phyloP scores from a whole-genome alignment of 2,329 filamentous ascomycete species.

The Pseudovirgaria hyperparasitica region DNA sequence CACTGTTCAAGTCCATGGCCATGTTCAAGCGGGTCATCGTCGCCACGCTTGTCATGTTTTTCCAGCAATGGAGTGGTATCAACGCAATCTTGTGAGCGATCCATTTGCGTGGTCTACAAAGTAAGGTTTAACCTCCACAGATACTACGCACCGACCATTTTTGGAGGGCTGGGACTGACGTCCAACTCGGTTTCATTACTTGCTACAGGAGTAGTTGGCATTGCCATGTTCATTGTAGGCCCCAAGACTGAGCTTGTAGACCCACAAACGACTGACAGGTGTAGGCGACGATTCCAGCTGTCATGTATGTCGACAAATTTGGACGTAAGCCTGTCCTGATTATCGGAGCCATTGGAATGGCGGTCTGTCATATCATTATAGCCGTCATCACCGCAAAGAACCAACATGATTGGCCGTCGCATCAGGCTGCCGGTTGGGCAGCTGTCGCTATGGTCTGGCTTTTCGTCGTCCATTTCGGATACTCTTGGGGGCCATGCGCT shows the following conservation, averaged over 20 bases:
- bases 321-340: constrained; percentile 51
- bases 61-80: constrained; percentile 40
- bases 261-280: constrained; percentile 1
- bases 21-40: constrained; percentile 57
- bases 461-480: constrained; percentile 63
- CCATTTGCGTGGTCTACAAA: too few species aligned
- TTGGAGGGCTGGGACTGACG: constrained; percentile 32
- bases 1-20: constrained; percentile 50
- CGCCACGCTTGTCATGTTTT: constrained; percentile 39
- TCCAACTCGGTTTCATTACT: constrained; percentile 42
- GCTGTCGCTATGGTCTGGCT: constrained; percentile 60
- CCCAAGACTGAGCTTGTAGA: neutral
- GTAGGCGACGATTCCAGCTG: constrained; percentile 47
- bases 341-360: constrained; percentile 58
- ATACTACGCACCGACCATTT: constrained; percentile 39
- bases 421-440: constrained; percentile 55
- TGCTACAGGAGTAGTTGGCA: constrained; percentile 59
- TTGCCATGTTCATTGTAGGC: constrained; percentile 50
- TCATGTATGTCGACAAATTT: constrained; percentile 52
- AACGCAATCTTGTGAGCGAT: constrained; percentile 31
- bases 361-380: constrained; percentile 56
- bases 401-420: constrained; percentile 42
- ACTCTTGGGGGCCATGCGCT: constrained; percentile 60
- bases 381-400: constrained; percentile 53
- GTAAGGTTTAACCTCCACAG: constrained; percentile 34